Evolutionary conservation across 768 basidiomycete genomes (phyloP), one percentile per base, ranked within the genome.

Genomic region (Imleria badia): DNA sequence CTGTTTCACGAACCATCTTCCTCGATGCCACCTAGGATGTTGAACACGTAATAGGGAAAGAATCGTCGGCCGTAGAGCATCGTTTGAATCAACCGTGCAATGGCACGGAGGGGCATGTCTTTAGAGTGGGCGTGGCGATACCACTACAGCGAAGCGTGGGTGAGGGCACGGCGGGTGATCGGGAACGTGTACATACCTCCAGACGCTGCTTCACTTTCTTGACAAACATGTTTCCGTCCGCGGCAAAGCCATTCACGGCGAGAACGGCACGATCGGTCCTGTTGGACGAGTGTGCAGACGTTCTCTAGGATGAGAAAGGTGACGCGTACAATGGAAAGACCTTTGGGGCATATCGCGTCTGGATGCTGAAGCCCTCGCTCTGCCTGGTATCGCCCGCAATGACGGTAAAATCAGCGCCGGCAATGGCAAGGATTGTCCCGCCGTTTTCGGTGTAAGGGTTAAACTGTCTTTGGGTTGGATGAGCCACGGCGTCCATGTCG

Each of bases 11-110:
- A 66, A 94, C 94, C 94, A 69, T 97, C 94, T 67, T 94, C 94
- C 71, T 98, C 94, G 58, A 97, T 92, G 41, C 94, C 94, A 48
- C 93, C 92, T 33, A 98, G 85, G 67, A 98, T 94, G 73, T 95
- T 95, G 79, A 92, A 95, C 31, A 96, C 89, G 73, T 96, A 99
- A 80, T 90, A 98, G 1, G 97, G 97, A 84, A 99, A 99, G 79
- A 97, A 96, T 48, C 96, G 87, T 59, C 89, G 88, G 38, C 82
- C 89, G 71, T 99, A 99, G 26, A 99, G 82, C 92, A 98, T 96
- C 17, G 95, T 97, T 72, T 98, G 96, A 53, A 99, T 95, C 65
- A 99, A 81, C 54, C 97, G 85, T n/a, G 97, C 97, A 68, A 99
- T 97, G 23, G 94, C 87, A 58, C 89, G 87, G 35, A 99, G 81